Evolutionary conservation across 116 monocot species (phyloP), one percentile per base, ranked within the genome.

Genomic region (Phalaenopsis hybrid): DNA sequence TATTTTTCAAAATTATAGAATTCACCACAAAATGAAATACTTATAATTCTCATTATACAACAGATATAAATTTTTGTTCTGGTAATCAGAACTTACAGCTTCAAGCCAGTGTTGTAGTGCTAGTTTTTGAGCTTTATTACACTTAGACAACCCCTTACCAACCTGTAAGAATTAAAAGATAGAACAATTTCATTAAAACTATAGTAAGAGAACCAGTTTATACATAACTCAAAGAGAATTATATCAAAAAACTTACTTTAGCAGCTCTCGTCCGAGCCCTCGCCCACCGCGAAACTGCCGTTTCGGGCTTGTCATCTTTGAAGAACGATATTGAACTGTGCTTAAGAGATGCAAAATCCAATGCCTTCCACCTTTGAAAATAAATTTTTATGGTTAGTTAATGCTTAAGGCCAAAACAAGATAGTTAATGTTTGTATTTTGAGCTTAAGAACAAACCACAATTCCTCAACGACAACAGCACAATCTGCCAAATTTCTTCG

Each of bases 31-130:
- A 6, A 7, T 63, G 63, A 63, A 63, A 63, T 21, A 12, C 11
- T 51, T 51, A 8, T 51, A 51, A 1, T 51, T 51, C 51, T 51
- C 8, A 63, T n/a, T 63, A 63, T 23, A 6, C 6, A 63, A 12
- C 21, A 63, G 12, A 25, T 63, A 63, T 65, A 3, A 65, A 8
- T 2, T 28, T 9, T 25, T 65, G 65, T 25, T 25, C 28, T 65
- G 9, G 8, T 28, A 7, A 65, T 65, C 65, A 25, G 44, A 20
- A 87, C 91, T 75, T 86, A 96, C 96, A 33, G 96, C 96, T 90
- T 98, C 98, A 48, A 98, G 95, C 98, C 98, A 98, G 81, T 98
- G 98, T 45, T 84, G 91, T 10, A 95, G 84, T 58, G 95, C 93
- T 80, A 98, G 89, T 79, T 98, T 98, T 85, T 88, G 90, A 52